These are phyloP conservation scores for Lodderomyces pseudojiufengensis DNA, from an alignment of 1,139 yeast species.

Conservation along the genomic window DNA sequence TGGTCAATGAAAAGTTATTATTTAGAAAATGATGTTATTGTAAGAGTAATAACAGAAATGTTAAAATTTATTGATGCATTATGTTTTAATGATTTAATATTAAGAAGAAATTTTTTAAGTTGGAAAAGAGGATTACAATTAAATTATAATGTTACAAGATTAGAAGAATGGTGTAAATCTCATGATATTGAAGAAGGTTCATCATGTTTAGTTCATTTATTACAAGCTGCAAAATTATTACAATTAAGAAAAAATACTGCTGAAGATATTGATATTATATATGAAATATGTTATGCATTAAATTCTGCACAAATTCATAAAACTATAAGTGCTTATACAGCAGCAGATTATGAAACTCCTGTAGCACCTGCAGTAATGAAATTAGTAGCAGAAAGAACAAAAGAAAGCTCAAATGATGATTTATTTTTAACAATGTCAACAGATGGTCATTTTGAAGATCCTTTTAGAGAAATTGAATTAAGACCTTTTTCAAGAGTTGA, in stretches of 20 bases:
- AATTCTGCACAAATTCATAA: slow-evolving; percentile 94
- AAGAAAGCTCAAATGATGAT: slow-evolving; percentile 60
- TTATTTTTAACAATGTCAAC: slow-evolving; percentile 68
- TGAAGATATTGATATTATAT: slow-evolving; percentile 88
- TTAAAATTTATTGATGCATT: slow-evolving; percentile 86
- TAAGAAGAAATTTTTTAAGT: slow-evolving; percentile 91
- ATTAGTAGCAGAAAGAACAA: slow-evolving; percentile 81
- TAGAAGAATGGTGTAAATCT: slow-evolving; percentile 98
- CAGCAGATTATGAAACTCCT: slow-evolving; percentile 95
- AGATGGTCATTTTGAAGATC: slow-evolving; percentile 82
- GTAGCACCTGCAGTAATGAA: slow-evolving; percentile 80
- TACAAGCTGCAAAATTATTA: slow-evolving; percentile 90
- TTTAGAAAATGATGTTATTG: slow-evolving; percentile 80
- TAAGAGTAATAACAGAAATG: slow-evolving; percentile 80
- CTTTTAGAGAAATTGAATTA: slow-evolving; percentile 80
- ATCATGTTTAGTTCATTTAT: slow-evolving; percentile 79
- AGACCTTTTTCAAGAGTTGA: slow-evolving; percentile 88
- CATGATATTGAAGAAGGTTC: slow-evolving; percentile 91
- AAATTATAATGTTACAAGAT: slow-evolving; percentile 91
- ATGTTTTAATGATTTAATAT: slow-evolving; percentile 91
- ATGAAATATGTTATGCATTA: slow-evolving; percentile 92
- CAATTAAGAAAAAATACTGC: slow-evolving; percentile 88
- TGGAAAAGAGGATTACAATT: slow-evolving; percentile 98
- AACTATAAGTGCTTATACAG: slow-evolving; percentile 81
- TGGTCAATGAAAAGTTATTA: slow-evolving; percentile 94